These are phyloP conservation scores for Stachybotrys chartarum DNA, from an alignment of 2,329 filamentous ascomycete genomes.

Conservation along the genomic window DNA sequence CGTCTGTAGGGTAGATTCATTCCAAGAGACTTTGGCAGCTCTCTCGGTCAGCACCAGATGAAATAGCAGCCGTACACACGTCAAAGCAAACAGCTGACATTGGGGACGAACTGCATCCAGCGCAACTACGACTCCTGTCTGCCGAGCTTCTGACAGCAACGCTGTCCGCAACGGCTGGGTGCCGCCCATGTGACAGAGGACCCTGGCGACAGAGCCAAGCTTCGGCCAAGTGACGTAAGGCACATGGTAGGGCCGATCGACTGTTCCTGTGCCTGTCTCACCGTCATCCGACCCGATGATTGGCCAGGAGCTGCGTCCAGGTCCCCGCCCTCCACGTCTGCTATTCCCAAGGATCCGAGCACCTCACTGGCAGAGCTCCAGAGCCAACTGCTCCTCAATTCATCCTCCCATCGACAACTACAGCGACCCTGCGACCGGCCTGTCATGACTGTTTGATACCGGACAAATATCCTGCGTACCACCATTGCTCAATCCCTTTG, in stretches of 20 bases:
- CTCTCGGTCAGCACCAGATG: too few relatives aligned
- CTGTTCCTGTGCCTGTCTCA: background rate
- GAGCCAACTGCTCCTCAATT: background rate
- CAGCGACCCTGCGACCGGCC: background rate
- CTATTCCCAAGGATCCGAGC: background rate
- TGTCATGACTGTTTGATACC: background rate
- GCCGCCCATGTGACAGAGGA: background rate
- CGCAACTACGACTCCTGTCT: too few relatives aligned
- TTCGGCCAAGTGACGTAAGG: background rate
- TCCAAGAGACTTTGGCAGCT: too few relatives aligned
- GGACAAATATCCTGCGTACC: background rate
- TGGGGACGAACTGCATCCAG: too few relatives aligned
- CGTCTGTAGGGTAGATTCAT: too few relatives aligned
- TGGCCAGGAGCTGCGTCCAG: background rate
- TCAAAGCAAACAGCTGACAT: too few relatives aligned
- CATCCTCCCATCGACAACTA: background rate
- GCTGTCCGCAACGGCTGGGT: too few relatives aligned
- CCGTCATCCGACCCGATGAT: background rate
- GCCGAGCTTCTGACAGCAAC: background rate
- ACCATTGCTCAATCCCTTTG: background rate
- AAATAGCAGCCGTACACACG: too few relatives aligned
- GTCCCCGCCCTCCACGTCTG: background rate
- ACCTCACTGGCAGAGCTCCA: background rate
- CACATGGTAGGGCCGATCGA: background rate
- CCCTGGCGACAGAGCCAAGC: background rate